phyloP scores from a whole-genome alignment of 139 green algal species.

The Chlamydomonas sp. region DNA sequence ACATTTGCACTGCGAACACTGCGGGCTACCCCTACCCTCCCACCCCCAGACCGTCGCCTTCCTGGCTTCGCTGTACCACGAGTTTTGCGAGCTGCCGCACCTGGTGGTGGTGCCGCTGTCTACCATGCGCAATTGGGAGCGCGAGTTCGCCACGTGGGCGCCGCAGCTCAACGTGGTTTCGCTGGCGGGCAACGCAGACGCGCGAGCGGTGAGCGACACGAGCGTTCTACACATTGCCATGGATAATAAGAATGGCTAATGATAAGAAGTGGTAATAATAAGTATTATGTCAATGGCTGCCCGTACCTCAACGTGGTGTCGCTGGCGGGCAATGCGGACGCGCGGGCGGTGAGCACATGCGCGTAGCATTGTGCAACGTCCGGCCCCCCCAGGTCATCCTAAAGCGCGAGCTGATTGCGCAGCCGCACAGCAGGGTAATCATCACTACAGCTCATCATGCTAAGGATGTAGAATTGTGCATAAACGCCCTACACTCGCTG shows the following conservation, averaged over 20 bases:
- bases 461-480: no score
- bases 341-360: slow-evolving; percentile 40
- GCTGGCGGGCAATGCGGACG: slow-evolving; percentile 64
- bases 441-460: no score
- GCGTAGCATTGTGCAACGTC: no score
- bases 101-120: slow-evolving; percentile 87
- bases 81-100: slow-evolving; percentile 56
- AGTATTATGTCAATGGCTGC: no score
- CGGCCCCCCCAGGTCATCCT: no score
- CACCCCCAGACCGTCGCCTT: slow-evolving; percentile 61
- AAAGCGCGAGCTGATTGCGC: no score
- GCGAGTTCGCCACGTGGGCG: slow-evolving; percentile 82
- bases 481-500: no score
- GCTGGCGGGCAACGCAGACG: slow-evolving; percentile 64
- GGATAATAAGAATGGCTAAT: background rate
- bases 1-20: no score
- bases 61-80: slow-evolving; percentile 57
- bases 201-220: slow-evolving; percentile 39
- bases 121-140: slow-evolving; percentile 87
- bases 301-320: slow-evolving; percentile 79
- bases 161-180: slow-evolving; percentile 78
- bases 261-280: background rate
- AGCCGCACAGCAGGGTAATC: no score
- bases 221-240: background rate
- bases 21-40: background rate